Conservation (phyloP, 352 stramenopile genomes). For the Pythium insidiosum region DNA sequence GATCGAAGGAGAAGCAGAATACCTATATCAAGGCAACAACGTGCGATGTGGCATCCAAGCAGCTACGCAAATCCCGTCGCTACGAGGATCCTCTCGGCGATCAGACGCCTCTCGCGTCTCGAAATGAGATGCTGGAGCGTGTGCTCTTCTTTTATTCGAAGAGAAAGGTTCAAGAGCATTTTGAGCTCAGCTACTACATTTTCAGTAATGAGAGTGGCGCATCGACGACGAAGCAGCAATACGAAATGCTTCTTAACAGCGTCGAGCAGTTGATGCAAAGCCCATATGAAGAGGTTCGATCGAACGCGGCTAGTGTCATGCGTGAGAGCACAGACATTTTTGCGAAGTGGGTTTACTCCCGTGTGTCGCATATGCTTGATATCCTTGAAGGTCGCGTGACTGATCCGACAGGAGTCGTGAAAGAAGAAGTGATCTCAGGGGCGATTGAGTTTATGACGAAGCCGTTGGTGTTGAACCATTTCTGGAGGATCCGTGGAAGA, state of each 20-base stretch:
- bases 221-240: constrained; percentile 12
- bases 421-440: constrained; percentile 33
- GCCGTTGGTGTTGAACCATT: constrained; percentile 23
- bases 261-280: constrained; percentile 46
- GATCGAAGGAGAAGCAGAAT: constrained; percentile 39
- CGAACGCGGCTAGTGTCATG: constrained; percentile 30
- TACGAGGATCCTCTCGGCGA: constrained; percentile 12
- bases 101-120: constrained; percentile 29
- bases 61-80: constrained; percentile 21
- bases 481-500: constrained; percentile 37
- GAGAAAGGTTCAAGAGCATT: constrained; percentile 55
- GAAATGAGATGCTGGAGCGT: constrained; percentile 64
- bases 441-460: constrained; percentile 29
- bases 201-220: constrained; percentile 9
- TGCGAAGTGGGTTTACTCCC: constrained; percentile 38
- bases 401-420: constrained; percentile 16
- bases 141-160: constrained; percentile 53
- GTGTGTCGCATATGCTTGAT: constrained; percentile 30
- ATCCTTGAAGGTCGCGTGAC: constrained; percentile 28
- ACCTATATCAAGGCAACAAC: constrained; percentile 40
- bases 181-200: constrained; percentile 39
- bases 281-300: constrained; percentile 43
- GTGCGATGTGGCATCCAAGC: constrained; percentile 39
- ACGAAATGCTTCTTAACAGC: constrained; percentile 36
- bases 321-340: constrained; percentile 46